Conservation (phyloP, 176 grass and related monocot species). For the Musa troglodytarum region DNA sequence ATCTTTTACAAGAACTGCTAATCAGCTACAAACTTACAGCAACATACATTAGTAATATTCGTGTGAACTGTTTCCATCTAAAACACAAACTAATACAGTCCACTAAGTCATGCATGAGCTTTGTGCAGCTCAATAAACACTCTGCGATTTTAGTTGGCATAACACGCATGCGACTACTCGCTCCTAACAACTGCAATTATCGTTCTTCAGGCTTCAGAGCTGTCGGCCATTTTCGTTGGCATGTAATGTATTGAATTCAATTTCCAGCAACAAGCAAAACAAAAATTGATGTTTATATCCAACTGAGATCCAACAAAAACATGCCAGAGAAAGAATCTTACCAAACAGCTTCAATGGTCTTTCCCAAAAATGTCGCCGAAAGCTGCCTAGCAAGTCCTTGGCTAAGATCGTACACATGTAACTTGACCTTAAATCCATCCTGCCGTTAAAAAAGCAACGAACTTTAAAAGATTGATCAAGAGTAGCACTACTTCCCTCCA, state of each 20-base stretch:
- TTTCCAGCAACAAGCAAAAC: not conserved
- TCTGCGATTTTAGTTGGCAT: no score
- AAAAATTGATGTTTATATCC: not conserved
- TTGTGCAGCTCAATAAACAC: no score
- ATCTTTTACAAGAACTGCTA: not conserved
- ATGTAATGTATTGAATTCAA: not conserved
- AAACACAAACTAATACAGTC: not conserved
- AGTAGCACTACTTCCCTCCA: no score
- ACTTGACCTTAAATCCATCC: constrained; percentile 72
- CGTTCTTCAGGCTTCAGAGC: not conserved
- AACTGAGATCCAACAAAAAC: not conserved
- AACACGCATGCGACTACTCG: no score
- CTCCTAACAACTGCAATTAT: no score
- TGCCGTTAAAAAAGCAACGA: constrained; percentile 9
- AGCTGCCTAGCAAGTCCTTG: constrained; percentile 66
- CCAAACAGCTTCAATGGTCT: constrained; percentile 70
- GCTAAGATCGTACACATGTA: constrained; percentile 83
- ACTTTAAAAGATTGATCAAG: no score
- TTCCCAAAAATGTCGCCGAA: constrained; percentile 42
- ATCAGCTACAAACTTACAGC: not conserved
- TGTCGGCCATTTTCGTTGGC: not conserved
- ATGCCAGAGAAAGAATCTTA: constrained; percentile 10
- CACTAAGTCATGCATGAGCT: not conserved
- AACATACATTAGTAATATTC: not conserved
- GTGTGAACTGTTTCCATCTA: not conserved